Conservation (phyloP, 2,329 filamentous ascomycete species). For the Ilyonectria robusta region DNA sequence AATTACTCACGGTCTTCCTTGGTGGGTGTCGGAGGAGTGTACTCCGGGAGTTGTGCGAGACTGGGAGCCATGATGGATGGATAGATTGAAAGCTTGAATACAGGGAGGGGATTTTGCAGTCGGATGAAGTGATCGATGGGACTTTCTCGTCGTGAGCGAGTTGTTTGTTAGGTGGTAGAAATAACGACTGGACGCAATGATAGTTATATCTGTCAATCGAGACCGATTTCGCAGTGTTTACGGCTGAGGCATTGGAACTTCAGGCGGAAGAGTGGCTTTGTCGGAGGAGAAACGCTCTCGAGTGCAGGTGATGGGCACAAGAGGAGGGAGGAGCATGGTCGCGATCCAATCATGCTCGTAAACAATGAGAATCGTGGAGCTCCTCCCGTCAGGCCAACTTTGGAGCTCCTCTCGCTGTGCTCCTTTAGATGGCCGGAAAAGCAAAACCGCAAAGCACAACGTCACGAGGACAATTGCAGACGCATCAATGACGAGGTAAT, state of each 20-base stretch:
- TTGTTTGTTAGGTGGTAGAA: not conserved
- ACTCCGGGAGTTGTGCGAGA: slow-evolving; percentile 21
- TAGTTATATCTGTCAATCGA: slow-evolving; percentile 17
- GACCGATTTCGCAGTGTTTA: slow-evolving; percentile 20
- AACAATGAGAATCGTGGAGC: slow-evolving; percentile 11
- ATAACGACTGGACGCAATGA: not conserved
- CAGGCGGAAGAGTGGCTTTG: not conserved
- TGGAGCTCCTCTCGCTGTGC: slow-evolving; percentile 21
- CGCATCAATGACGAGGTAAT: not conserved
- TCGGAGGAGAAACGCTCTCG: not conserved
- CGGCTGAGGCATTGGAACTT: not conserved
- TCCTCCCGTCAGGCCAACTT: slow-evolving; percentile 13
- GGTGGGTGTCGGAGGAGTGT: slow-evolving; percentile 20
- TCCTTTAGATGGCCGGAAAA: not conserved
- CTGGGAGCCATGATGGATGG: slow-evolving; percentile 18
- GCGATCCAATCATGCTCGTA: not conserved
- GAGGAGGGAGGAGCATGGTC: slow-evolving; percentile 18
- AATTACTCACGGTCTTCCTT: slow-evolving; percentile 25
- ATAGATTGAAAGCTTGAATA: not conserved
- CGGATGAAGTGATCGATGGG: not conserved
- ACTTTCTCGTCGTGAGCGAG: not conserved
- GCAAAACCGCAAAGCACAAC: not conserved
- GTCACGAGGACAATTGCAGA: not conserved
- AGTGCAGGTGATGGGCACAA: not conserved
- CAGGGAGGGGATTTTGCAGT: not conserved